Conservation (phyloP, 2,329 filamentous ascomycete species). For the Corynespora cassiicola region DNA sequence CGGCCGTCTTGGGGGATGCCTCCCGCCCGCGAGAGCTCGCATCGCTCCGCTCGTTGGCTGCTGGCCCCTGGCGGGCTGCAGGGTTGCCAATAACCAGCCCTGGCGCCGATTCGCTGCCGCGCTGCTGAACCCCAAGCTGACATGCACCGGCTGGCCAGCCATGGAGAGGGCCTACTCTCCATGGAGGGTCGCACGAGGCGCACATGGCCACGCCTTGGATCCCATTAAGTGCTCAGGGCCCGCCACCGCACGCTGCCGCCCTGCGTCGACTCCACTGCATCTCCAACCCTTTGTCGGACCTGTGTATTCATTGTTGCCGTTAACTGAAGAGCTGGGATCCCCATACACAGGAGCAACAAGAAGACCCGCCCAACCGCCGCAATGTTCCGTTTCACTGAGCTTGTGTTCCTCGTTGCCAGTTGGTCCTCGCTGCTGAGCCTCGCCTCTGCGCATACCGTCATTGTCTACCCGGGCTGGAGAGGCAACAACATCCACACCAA, state of each 20-base stretch:
- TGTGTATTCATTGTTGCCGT: no score
- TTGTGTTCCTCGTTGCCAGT: constrained; percentile 38
- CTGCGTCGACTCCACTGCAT: constrained; percentile 14
- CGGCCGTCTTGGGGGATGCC: constrained; percentile 28
- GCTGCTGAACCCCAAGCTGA: constrained; percentile 31
- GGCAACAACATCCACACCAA: constrained; percentile 86
- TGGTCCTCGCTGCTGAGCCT: constrained; percentile 52
- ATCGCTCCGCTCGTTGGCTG: constrained; percentile 36
- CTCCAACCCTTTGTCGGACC: neutral
- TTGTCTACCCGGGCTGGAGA: constrained; percentile 85
- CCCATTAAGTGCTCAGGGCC: constrained; percentile 34
- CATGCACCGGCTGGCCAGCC: constrained; percentile 32
- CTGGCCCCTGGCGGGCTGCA: constrained; percentile 29
- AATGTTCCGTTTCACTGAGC: constrained; percentile 43
- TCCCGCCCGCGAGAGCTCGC: constrained; percentile 29
- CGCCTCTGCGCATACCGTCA: constrained; percentile 75
- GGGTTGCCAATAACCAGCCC: constrained; percentile 38
- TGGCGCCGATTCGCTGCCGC: constrained; percentile 33
- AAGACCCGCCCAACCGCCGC: constrained; percentile 11
- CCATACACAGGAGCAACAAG: neutral
- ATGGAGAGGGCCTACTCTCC: constrained; percentile 18
- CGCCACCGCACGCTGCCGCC: constrained; percentile 32
- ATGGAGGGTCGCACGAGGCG: constrained; percentile 22
- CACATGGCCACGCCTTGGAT: constrained; percentile 16
- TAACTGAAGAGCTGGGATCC: neutral